Evolutionary conservation across 495 filamentous ascomycete species (phyloP), one percentile per base, ranked within the genome.

Genomic region (Penicillium cataractarum): DNA sequence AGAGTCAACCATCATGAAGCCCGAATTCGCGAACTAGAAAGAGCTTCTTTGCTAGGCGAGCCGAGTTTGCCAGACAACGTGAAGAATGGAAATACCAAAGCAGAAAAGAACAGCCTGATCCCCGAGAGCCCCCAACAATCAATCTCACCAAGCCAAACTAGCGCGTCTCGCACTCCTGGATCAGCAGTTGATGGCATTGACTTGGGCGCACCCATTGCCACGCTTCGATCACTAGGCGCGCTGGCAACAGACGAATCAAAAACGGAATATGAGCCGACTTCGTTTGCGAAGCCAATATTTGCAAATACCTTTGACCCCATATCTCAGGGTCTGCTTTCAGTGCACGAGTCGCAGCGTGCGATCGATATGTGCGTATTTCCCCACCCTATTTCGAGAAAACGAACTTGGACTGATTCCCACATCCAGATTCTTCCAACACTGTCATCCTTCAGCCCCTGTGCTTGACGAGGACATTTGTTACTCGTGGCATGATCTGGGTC

Each of bases 1-100:
- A 68, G 66, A 44, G 12, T 68, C 17, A 68, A 62, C 26, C 62
- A 65, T 24, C 66, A 68, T 60, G 66, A 68, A 51, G 39, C 42
- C 1, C 62, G 62, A 44, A 68, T 68, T 33, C 37, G 26, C 3
- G 62, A 65, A 40, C 56, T 68, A 19, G 66, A 61, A 39, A 50
- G 15, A 17, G 15, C 15, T 4, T 19, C 39, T 19, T 40, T 40
- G 39, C 39, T 19, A 19, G 39, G n/a, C 15, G 15, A 40, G 39
- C n/a, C 39, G 39, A 15, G n/a, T 19, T 19, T 40, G 39, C 39
- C n/a, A 4, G 15, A 17, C 15, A 40, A 17, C 15, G n/a, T 19
- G n/a, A 40, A 40, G 39, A 40, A 40, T 19, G 32, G 32, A 40
- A 40, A 40, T 40, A 40, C n/a, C 13, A 19, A 19, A 19, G 15